Conservation (phyloP, 163 green algal genomes). For the Smithsoniella earleae region DNA sequence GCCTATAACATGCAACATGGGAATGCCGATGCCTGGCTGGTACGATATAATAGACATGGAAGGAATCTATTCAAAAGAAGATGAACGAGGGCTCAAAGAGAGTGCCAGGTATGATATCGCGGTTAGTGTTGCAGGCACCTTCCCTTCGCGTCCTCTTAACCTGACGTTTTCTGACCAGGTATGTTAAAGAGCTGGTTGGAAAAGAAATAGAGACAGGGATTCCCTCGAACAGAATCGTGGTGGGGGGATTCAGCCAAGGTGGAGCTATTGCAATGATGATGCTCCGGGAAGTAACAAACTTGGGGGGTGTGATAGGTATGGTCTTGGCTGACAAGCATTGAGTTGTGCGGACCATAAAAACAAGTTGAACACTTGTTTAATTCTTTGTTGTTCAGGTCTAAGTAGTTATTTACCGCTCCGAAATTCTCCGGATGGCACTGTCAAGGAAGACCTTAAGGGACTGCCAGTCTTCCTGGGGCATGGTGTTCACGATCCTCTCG, state of each 20-base stretch:
- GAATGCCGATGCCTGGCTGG: constrained; percentile 65
- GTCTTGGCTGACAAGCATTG: constrained; percentile 6
- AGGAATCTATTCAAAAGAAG: constrained; percentile 46
- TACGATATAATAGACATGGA: constrained; percentile 63
- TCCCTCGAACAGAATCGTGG: constrained; percentile 46
- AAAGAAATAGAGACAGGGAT: constrained; percentile 50
- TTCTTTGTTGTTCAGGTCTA: too few species aligned
- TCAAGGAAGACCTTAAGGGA: constrained; percentile 41
- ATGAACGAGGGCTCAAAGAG: constrained; percentile 50
- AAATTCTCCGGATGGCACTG: constrained; percentile 37
- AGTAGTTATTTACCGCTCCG: constrained; percentile 52
- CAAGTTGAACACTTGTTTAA: constrained; percentile 13
- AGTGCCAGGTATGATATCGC: constrained; percentile 33
- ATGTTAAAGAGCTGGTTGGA: constrained; percentile 56
- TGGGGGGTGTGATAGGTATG: constrained; percentile 57
- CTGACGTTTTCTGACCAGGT: constrained; percentile 38
- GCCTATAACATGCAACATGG: constrained; percentile 64
- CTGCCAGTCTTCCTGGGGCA: constrained; percentile 67
- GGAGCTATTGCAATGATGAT: constrained; percentile 61
- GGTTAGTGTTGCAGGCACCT: neutral
- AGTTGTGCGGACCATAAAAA: neutral
- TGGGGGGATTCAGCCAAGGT: constrained; percentile 78
- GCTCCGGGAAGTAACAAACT: constrained; percentile 49
- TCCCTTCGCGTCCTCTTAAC: neutral
- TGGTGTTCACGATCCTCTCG: constrained; percentile 53